Evolutionary conservation across 2,329 filamentous ascomycete species (phyloP).

Genomic region (Cercospora beticola): DNA sequence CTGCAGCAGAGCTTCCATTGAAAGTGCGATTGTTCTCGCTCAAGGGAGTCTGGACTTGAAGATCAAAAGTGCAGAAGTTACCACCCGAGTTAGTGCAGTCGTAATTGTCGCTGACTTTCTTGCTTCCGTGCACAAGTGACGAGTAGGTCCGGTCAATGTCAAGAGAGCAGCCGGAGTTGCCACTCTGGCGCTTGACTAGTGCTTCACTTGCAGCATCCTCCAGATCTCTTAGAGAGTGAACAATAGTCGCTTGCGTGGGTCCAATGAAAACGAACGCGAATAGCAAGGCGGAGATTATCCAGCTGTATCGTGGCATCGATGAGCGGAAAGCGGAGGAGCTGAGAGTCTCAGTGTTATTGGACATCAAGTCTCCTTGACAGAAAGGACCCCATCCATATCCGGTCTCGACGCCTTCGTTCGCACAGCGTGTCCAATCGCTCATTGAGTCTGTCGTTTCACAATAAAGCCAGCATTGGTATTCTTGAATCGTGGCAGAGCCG

Average conservation of each 20-base stretch:
- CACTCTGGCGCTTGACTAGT: slow-evolving; percentile 10
- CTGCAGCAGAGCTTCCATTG: slow-evolving; percentile 20
- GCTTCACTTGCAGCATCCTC: background rate
- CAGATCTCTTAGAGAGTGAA: slow-evolving; percentile 10
- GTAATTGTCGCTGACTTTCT: background rate
- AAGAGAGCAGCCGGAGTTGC: slow-evolving; percentile 7
- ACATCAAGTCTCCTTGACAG: slow-evolving; percentile 8
- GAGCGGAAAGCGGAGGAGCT: background rate
- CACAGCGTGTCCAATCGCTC: background rate
- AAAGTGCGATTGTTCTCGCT: slow-evolving; percentile 19
- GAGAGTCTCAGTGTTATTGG: slow-evolving; percentile 7
- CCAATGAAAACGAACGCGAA: slow-evolving; percentile 12
- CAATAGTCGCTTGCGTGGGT: slow-evolving; percentile 8
- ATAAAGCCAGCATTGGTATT: slow-evolving; percentile 21
- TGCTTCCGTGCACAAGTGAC: background rate
- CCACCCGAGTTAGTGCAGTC: background rate
- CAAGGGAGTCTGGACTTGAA: slow-evolving; percentile 9
- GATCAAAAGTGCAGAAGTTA: background rate
- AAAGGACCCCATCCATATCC: background rate
- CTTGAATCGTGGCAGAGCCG: slow-evolving; percentile 1
- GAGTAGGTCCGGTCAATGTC: slow-evolving; percentile 11
- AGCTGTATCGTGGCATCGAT: slow-evolving; percentile 7
- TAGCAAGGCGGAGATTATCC: slow-evolving; percentile 4
- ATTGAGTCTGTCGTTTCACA: background rate
- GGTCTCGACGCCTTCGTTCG: background rate